Percentiles rank a stretch among this genome's conserved stretches.
Evolutionary conservation across 1,284 basidiomycete genomes (phyloP).

Genomic region (Pseudozyma hubeiensis): DNA sequence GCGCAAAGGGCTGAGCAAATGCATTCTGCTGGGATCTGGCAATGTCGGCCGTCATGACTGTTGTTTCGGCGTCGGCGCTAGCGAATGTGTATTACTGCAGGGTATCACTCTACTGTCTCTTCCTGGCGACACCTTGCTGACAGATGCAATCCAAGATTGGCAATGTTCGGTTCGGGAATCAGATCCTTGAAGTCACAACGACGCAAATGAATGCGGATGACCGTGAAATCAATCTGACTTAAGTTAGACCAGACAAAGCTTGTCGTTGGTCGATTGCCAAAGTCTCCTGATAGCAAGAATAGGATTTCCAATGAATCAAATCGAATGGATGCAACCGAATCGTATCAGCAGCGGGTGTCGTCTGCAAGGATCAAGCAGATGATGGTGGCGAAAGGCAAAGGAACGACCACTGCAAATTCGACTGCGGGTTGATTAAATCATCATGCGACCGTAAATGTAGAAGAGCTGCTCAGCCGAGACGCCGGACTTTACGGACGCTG

Average conservation of each 20-base stretch:
- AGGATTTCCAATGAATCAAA: slow-evolving; percentile 3
- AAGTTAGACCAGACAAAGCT: not conserved
- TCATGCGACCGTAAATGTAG: no score
- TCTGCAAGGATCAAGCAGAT: slow-evolving; percentile 46
- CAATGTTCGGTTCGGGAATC: no score
- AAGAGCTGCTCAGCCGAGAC: not conserved
- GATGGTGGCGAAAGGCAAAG: slow-evolving; percentile 54
- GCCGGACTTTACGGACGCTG: not conserved
- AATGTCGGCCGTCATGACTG: slow-evolving; percentile 46
- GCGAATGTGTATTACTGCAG: slow-evolving; percentile 8
- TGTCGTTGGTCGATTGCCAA: slow-evolving; percentile 5
- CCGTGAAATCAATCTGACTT: not conserved
- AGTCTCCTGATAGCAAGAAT: slow-evolving; percentile 11
- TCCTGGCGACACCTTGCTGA: slow-evolving; percentile 24
- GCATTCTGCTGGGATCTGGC: slow-evolving; percentile 46
- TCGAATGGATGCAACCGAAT: slow-evolving; percentile 24
- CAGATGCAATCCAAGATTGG: not conserved
- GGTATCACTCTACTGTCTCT: slow-evolving; percentile 29
- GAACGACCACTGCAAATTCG: slow-evolving; percentile 4
- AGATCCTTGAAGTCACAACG: no score
- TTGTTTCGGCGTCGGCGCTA: slow-evolving; percentile 7
- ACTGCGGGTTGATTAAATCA: not conserved
- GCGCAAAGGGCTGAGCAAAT: slow-evolving; percentile 60
- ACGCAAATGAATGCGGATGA: not conserved
- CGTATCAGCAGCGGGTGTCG: slow-evolving; percentile 32